Evolutionary conservation across 2,329 filamentous ascomycete genomes (phyloP), one percentile per base, ranked within the genome.

Genomic region (Penicillium psychrosexuale): DNA sequence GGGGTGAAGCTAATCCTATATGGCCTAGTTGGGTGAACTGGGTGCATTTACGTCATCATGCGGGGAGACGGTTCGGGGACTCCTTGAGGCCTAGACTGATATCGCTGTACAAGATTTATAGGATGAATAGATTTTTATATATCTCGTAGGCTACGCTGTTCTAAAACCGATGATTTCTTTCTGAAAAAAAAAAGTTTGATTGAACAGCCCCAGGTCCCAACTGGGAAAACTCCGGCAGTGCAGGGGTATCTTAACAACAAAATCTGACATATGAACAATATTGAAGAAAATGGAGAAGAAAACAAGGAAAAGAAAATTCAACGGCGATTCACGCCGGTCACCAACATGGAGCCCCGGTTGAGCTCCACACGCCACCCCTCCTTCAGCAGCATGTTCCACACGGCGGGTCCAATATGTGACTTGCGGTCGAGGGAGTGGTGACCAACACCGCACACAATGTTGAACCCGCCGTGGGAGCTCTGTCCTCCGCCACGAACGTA

Each of bases 281-380:
- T 5, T 17, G 3, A 19, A 19, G 7, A 28, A 13, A 9, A 17
- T 19, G 13, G 12, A n/a, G 1, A 46, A 17, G 19, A 47, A 22
- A n/a, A 13, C n/a, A 37, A 42, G 19, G 3, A 28, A 48, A 27
- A 30, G 13, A 34, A 15, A 17, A 24, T 2, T 65, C 56, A 73
- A 33, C 59, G 67, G 40, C 67, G 66, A 47, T 68, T 72, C 48
- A 75, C 69, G 0, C 92, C 92, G 11, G 77, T 84, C 15, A 97
- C 83, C 47, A 86, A 75, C 66, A 93, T 82, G 36, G 83, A 82
- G 0, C 91, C 92, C 28, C 84, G 85, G 40, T 85, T 81, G 42
- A 88, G 80, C 69, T 91, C 84, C 33, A 94, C 78, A 68, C 84
- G 91, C 93, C 93, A 97, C 0, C 91, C 91, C 57, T 93, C 89